Percentiles rank a stretch among this genome's conserved stretches.
Evolutionary conservation across 257 asterid species (phyloP).

Genomic region (Rhazya stricta): DNA sequence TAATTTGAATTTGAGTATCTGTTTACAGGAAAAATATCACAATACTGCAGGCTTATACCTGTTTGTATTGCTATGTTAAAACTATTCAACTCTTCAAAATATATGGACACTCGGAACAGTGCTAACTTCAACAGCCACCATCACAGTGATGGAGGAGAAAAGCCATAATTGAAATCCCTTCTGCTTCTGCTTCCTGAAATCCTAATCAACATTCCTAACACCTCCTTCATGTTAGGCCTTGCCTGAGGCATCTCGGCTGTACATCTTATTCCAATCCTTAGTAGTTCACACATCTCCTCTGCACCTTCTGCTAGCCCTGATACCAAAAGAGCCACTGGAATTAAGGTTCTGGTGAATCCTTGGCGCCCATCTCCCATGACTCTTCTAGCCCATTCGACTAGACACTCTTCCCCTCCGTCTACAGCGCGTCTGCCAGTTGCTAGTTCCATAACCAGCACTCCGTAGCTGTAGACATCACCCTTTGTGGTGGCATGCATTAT

Average conservation of each 20-base stretch:
- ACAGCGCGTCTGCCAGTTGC: constrained; percentile 88
- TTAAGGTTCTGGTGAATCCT: constrained; percentile 26
- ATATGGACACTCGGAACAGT: background rate
- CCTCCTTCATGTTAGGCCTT: constrained; percentile 94
- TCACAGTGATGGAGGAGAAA: constrained; percentile 29
- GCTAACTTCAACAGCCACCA: background rate
- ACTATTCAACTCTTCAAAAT: background rate
- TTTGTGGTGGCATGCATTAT: constrained; percentile 91
- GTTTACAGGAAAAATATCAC: background rate
- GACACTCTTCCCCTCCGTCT: constrained; percentile 88
- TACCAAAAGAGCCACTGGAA: constrained; percentile 54
- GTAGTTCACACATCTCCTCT: constrained; percentile 64
- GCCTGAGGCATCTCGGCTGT: constrained; percentile 57
- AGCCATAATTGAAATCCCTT: constrained; percentile 24
- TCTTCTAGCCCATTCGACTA: constrained; percentile 86
- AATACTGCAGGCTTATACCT: background rate
- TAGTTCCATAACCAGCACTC: constrained; percentile 86
- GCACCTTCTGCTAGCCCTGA: constrained; percentile 72
- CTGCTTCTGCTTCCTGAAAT: constrained; percentile 38
- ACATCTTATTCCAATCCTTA: constrained; percentile 73
- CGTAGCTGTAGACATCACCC: constrained; percentile 92
- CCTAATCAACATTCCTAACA: constrained; percentile 61
- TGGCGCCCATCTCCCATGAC: constrained; percentile 61
- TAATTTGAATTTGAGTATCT: background rate
- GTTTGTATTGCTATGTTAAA: background rate